A percentile compares a stretch with the other conserved stretches of the same genome.
These are phyloP conservation scores for Cercophora sp. DNA, from an alignment of 495 filamentous ascomycete species.

Conservation along the genomic window DNA sequence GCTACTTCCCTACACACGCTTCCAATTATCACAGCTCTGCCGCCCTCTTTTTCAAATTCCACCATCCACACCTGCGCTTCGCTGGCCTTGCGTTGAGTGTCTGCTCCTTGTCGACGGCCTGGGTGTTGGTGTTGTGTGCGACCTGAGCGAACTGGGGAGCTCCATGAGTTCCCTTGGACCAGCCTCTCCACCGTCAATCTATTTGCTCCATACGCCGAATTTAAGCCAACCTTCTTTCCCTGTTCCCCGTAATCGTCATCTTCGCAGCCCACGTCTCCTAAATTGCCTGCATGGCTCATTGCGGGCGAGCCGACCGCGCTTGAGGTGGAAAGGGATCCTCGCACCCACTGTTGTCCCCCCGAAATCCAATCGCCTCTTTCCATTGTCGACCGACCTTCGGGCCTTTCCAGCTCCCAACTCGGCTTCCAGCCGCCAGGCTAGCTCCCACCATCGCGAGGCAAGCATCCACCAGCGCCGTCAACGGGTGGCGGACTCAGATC, in stretches of 20 bases:
- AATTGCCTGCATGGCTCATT: slow-evolving; percentile 29
- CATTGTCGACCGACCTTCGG: neutral
- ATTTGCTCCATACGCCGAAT: slow-evolving; percentile 24
- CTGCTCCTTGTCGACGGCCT: neutral
- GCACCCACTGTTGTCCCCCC: slow-evolving; percentile 1
- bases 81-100: neutral
- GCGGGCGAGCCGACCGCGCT: slow-evolving; percentile 17
- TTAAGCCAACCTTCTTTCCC: slow-evolving; percentile 23
- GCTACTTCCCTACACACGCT: neutral
- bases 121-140: neutral
- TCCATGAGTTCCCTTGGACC: slow-evolving; percentile 18
- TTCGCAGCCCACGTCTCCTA: slow-evolving; percentile 14
- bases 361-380: neutral
- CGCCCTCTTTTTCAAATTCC: neutral
- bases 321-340: neutral
- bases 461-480: neutral
- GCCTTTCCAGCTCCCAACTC: neutral
- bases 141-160: slow-evolving; percentile 1
- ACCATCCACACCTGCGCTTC: neutral
- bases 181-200: slow-evolving; percentile 30
- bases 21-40: neutral
- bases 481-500: slow-evolving; percentile 9
- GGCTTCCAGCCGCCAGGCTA: no score
- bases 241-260: slow-evolving; percentile 20
- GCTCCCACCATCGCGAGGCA: no score